Evolutionary conservation across 805 yeast species (phyloP).

Genomic region (Vanderwaltozyma polyspora): DNA sequence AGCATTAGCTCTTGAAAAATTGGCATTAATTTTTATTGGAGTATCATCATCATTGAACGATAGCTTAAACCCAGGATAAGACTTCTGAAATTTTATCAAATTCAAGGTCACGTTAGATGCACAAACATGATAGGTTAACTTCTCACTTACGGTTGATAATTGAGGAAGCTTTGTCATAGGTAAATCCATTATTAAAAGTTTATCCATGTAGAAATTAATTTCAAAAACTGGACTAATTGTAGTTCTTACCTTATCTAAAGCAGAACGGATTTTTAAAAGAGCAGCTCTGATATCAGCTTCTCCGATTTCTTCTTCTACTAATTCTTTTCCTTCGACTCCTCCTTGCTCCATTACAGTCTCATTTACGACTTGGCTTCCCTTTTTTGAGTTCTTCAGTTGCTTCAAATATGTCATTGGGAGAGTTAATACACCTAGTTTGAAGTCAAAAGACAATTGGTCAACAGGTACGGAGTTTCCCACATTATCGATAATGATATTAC

Average conservation of each 20-base stretch:
- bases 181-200: slow-evolving; percentile 11
- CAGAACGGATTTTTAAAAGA: slow-evolving; percentile 2
- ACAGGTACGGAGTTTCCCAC: slow-evolving; percentile 4
- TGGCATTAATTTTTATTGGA: slow-evolving; percentile 31
- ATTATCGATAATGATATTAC: slow-evolving; percentile 1
- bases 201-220: slow-evolving; percentile 17
- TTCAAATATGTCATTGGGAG: slow-evolving; percentile 10
- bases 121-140: slow-evolving; percentile 14
- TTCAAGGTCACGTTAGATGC: slow-evolving; percentile 20
- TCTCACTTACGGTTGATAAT: slow-evolving; percentile 12
- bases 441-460: slow-evolving; percentile 8
- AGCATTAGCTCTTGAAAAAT: slow-evolving; percentile 30
- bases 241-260: slow-evolving; percentile 2
- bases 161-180: slow-evolving; percentile 16
- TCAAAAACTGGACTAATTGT: slow-evolving; percentile 7
- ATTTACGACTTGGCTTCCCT: neutral
- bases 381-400: neutral
- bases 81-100: slow-evolving; percentile 20
- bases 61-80: slow-evolving; percentile 39
- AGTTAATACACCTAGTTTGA: slow-evolving; percentile 14
- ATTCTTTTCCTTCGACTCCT: neutral
- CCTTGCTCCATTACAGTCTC: neutral
- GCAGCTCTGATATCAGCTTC: too few relatives aligned
- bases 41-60: slow-evolving; percentile 31
- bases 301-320: slow-evolving; percentile 5